Base-by-base conservation (phyloP, 495 filamentous ascomycete genomes). In the Aspergillus olivimuriae region DNA sequence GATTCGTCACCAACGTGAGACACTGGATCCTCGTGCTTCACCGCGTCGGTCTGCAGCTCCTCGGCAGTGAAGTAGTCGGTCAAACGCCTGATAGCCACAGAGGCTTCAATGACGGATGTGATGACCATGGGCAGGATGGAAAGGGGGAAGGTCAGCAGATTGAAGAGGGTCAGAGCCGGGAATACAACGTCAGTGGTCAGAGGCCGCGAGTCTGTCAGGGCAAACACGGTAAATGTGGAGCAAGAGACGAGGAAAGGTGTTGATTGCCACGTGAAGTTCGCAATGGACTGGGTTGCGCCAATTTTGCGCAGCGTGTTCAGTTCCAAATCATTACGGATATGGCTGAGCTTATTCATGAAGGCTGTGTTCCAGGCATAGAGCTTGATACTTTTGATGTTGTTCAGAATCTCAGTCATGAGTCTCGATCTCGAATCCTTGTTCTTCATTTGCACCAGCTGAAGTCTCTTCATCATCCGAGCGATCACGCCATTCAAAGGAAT, bases 371-470 rank as follows among this genome's bases (percentile, higher is more conserved):
- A 99, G 33, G 90, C 94, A 67, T 96, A 99, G 18, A 99, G 78
- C 66, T 99, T 97, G 69, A 97, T 97, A 60, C 86, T 91, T 70
- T 97, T 97, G 81, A 97, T 96, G 62, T 96, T 96, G 74, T 97
- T 97, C 56, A 97, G 68, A 47, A 99, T 97, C 69, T 99, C 94
- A 4, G 94, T 92, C 76, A 96, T 94, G 41, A 99, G 63, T 24
- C 91, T 74, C 19, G 92, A 95, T 48, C 94, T 81, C 6, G 89
- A 78, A 55, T 99, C 94, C 65, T 99, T 99, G 66, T 97, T 97
- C 70, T 91, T 94, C 94, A 99, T 99, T 67, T 99, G 94, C 45
- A 77, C 66, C 61, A 95, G 95, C 60, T 97, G 94, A 38, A 99
- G 68, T 17, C 71, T 88, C 67, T 96, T 97, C 89, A 95, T 94